Evolutionary conservation across 2,329 filamentous ascomycete genomes (phyloP), one percentile per base, ranked within the genome.

Genomic region (Pyricularia grisea): DNA sequence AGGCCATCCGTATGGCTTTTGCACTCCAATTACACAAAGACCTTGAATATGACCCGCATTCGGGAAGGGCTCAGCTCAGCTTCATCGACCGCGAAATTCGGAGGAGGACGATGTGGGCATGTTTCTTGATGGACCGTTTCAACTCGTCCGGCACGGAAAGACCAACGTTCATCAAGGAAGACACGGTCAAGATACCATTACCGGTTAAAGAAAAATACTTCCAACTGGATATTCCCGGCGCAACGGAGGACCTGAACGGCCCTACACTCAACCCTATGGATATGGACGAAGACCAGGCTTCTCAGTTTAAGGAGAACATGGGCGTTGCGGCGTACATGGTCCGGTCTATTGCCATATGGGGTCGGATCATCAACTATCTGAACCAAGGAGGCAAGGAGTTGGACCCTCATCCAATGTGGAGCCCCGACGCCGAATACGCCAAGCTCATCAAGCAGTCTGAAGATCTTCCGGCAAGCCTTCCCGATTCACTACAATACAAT

Each of bases 1-100:
- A 97, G 83, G 95, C 94, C 17, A 93, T 97, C 75, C 87, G 95
- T 58, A 98, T 98, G 95, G 95, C 94, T 10, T 97, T 97, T 78
- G 95, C 95, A 17, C 82, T 99, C 65, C 94, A 98, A 77, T 81
- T 99, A 31, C 95, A 99, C 80, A 92, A 90, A 76, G 95, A 98
- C 77, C 84, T 97, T 31, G 93, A 97, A 71, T 88, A 91, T 74
- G 93, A 97, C 73, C 91, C 92, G 0, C 79, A 87, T 50, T 85
- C 85, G n/a, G 82, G 84, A n/a, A 86, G 86, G 60, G 84, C 85
- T 2, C 87, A 90, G 71, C 85, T 95, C 68, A 97, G 93, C 76
- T 95, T 95, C 73, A 93, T 94, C 20, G 95, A 98, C 77, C 90
- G 93, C 31, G 95, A 99, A 77, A 97, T 98, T 68, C 87, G 95